Evolutionary conservation across 2,329 filamentous ascomycete species (phyloP).

Genomic region (Balansia obtecta): DNA sequence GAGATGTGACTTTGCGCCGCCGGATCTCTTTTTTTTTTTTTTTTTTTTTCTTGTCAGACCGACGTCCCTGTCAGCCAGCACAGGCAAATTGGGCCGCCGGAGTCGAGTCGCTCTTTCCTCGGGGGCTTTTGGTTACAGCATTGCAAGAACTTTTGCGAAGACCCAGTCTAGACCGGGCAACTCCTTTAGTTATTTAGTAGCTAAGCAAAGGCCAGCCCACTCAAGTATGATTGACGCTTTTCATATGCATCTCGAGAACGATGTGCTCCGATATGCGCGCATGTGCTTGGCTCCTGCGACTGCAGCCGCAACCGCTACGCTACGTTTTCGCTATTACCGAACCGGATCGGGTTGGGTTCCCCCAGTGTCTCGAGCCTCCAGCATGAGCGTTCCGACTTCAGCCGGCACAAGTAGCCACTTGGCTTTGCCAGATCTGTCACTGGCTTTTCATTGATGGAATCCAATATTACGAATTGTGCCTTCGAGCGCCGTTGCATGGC

Average conservation of each 20-base stretch:
- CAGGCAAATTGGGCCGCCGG: neutral
- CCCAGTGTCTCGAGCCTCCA: neutral
- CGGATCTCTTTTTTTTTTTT: neutral
- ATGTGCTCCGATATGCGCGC: neutral
- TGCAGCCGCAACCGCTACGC: neutral
- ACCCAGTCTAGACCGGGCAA: neutral
- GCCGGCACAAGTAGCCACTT: neutral
- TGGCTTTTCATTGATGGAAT: too few relatives aligned
- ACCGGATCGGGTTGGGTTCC: neutral
- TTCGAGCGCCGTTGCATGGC: too few relatives aligned
- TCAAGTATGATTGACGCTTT: neutral
- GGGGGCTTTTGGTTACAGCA: neutral
- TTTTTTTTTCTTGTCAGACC: neutral
- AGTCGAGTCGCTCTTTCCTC: neutral
- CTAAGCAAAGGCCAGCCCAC: neutral
- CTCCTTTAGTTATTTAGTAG: neutral
- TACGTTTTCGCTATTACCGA: neutral
- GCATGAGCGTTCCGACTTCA: slow-evolving; percentile 1
- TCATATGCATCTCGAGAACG: neutral
- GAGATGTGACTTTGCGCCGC: neutral
- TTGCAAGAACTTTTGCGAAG: neutral
- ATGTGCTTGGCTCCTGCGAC: neutral
- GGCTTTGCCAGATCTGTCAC: too few relatives aligned
- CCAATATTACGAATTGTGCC: too few relatives aligned
- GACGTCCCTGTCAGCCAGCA: neutral